Percentiles rank a stretch among this genome's conserved stretches.
These are phyloP conservation scores for Inonotus hispidus DNA, from an alignment of 1,284 basidiomycete genomes.

Conservation along the genomic window DNA sequence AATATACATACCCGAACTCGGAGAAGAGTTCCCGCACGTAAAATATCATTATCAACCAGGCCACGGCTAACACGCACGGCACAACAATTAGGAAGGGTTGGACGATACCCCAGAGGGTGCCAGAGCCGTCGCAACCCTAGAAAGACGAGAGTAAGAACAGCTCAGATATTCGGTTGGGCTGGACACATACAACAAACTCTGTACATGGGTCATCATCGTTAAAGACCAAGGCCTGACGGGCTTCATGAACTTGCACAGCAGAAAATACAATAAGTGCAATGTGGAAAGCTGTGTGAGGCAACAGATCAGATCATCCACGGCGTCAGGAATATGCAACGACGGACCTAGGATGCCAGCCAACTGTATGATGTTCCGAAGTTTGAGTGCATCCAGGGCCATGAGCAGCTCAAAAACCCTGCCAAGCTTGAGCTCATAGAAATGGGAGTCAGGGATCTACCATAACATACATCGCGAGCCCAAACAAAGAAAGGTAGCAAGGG, in stretches of 20 bases:
- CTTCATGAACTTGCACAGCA: constrained; percentile 70
- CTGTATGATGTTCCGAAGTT: constrained; percentile 71
- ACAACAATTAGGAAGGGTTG: constrained; percentile 38
- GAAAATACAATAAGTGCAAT: constrained; percentile 65
- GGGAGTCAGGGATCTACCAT: constrained; percentile 30
- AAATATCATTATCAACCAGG: constrained; percentile 35
- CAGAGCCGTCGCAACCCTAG: constrained; percentile 31
- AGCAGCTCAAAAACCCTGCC: constrained; percentile 23
- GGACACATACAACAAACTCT: constrained; percentile 22
- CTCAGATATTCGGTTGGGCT: neutral
- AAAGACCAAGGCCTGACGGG: constrained; percentile 49
- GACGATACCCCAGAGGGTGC: constrained; percentile 40
- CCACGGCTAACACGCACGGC: constrained; percentile 34
- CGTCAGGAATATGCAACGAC: constrained; percentile 22
- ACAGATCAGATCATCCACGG: neutral
- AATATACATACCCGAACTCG: constrained; percentile 48
- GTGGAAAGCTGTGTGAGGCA: constrained; percentile 54
- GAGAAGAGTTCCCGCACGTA: constrained; percentile 37
- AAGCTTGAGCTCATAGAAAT: neutral
- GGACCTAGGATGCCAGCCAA: constrained; percentile 65
- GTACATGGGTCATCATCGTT: constrained; percentile 20
- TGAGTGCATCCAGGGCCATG: constrained; percentile 47
- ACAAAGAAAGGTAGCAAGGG: constrained; percentile 77
- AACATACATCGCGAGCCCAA: constrained; percentile 71
- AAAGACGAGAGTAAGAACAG: neutral